Base-by-base conservation (phyloP, 257 asterid species). In the Jacaranda copaia region DNA sequence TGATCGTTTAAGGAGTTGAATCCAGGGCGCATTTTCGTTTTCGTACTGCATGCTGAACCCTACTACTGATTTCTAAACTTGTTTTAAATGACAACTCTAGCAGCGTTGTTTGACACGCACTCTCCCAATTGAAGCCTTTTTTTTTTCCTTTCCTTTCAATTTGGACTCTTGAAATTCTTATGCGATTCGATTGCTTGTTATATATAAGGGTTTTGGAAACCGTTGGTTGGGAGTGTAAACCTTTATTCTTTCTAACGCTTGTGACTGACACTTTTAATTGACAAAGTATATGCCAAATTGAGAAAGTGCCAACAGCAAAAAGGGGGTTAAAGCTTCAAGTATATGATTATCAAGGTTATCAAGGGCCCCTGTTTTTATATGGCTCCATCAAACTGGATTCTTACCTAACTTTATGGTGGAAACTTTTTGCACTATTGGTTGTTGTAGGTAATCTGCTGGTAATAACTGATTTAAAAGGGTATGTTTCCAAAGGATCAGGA, bases 1-100 rank as follows among this genome's bases (percentile, higher is more conserved):
- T 75, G 77, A n/a, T 68, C 51, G 63, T 51, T 74, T 38, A 39
- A 46, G 11, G 67, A 38, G 40, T 67, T 74, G 56, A 45, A 25
- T 25, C 39, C 63, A 19, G n/a, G 25, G 42, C 35, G 14, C 13
- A 11, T n/a, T 42, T 20, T 40, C 19, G 55, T 39, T 42, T 2
- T 53, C 19, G 12, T 55, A 32, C 20, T 76, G 60, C 68, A 66
- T 65, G 68, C 38, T 70, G 65, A 69, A 16, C 48, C 58, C 70
- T 62, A 8, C 38, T 49, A 59, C 61, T 15, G 53, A 32, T 12
- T 58, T 32, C 6, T n/a, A 10, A 9, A 40, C n/a, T 64, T 65
- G 75, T 62, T 65, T 13, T 8, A 16, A 78, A 9, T 25, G 69
- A 40, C 49, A 65, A 65, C 14, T 8, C 5, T 59, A 25, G 51